Evolutionary conservation across 2,329 filamentous ascomycete genomes (phyloP).

Genomic region (Colletotrichum somersetense): DNA sequence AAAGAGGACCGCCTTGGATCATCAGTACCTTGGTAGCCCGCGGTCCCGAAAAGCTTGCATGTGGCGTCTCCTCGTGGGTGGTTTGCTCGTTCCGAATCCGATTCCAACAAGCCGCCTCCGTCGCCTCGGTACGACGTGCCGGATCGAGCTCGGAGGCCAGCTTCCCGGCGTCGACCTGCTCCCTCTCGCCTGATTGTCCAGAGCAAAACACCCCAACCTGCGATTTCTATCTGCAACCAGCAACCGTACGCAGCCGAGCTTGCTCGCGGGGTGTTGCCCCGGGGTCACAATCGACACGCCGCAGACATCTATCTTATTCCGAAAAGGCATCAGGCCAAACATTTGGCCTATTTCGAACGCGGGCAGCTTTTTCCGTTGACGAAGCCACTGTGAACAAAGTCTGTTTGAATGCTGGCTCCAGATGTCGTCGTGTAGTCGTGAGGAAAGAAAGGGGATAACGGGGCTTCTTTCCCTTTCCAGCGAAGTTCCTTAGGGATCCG

Average conservation of each 20-base stretch:
- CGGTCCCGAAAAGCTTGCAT: no score
- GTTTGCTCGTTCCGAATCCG: neutral
- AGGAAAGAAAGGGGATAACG: neutral
- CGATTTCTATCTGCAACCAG: neutral
- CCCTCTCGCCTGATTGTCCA: neutral
- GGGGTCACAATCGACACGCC: neutral
- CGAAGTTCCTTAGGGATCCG: neutral
- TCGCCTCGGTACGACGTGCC: neutral
- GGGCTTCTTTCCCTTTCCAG: conserved; percentile 11
- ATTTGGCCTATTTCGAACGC: neutral
- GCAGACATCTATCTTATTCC: neutral
- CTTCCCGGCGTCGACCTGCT: neutral
- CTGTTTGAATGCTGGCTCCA: no score
- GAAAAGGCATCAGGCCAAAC: neutral
- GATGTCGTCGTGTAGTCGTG: neutral
- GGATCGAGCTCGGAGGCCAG: neutral
- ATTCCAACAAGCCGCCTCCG: neutral
- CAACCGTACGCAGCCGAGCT: neutral
- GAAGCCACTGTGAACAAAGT: neutral
- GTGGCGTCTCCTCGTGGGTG: no score
- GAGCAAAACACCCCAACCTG: neutral
- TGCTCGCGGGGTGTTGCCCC: neutral
- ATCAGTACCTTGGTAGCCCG: neutral
- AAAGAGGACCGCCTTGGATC: no score
- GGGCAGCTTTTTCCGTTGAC: neutral